These are phyloP conservation scores for Geum urbanum DNA, from an alignment of 306 rosid species.

Conservation along the genomic window DNA sequence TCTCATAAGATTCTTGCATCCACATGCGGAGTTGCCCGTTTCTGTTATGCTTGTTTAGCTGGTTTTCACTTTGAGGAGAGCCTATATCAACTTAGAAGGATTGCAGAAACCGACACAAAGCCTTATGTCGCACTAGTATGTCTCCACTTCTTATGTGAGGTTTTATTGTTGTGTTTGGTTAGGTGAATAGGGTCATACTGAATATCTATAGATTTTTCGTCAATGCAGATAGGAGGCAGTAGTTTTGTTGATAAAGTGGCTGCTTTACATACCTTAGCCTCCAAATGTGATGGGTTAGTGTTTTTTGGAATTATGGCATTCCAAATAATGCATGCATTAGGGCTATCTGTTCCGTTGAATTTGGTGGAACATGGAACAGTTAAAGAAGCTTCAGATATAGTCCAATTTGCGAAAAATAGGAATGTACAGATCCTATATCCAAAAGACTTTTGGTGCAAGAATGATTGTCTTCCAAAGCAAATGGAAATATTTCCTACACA, in stretches of 20 bases:
- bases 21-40: conserved; percentile 77
- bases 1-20: conserved; percentile 86
- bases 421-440: conserved; percentile 59
- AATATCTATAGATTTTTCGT: not conserved
- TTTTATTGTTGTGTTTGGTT: not conserved
- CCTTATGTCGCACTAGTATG: conserved; percentile 90
- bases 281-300: conserved; percentile 64
- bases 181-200: not conserved
- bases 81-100: conserved; percentile 42
- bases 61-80: conserved; percentile 84
- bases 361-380: conserved; percentile 48
- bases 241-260: conserved; percentile 55
- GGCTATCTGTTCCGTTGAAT: conserved; percentile 49
- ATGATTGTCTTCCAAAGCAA: conserved; percentile 39
- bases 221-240: conserved; percentile 80
- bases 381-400: conserved; percentile 47
- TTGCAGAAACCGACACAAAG: conserved; percentile 40
- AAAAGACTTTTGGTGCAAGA: conserved; percentile 77
- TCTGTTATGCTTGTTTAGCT: conserved; percentile 66
- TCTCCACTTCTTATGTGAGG: conserved; percentile 7
- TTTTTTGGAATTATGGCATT: conserved; percentile 89
- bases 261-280: conserved; percentile 68
- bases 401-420: conserved; percentile 47
- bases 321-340: conserved; percentile 80
- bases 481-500: conserved; percentile 54